Conservation (phyloP, 192 early-diverging fungal genomes). For the Dissophora globulifera region DNA sequence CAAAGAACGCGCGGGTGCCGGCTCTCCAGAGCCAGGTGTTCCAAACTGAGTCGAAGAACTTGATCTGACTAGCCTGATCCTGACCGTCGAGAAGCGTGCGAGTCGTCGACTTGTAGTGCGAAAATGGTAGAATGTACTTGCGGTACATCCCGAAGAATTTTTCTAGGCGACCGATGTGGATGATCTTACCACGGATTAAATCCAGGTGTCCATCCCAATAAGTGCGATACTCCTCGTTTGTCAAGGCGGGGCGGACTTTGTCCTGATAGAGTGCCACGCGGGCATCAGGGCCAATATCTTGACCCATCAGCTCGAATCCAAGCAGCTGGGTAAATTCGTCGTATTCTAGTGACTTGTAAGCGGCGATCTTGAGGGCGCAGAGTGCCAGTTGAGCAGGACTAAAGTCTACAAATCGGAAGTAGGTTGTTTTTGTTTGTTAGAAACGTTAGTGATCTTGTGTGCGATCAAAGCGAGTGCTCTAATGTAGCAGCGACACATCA, state of each 20-base stretch:
- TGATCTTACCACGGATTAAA: slow-evolving; percentile 43
- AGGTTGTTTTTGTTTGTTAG: background rate
- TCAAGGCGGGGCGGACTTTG: slow-evolving; percentile 34
- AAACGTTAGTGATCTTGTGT: background rate
- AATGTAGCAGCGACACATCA: too few relatives aligned
- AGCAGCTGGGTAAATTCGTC: slow-evolving; percentile 47
- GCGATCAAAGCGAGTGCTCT: background rate
- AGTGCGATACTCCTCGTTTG: slow-evolving; percentile 25
- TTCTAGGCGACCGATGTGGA: slow-evolving; percentile 48
- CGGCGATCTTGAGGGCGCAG: slow-evolving; percentile 46
- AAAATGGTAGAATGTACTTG: slow-evolving; percentile 33
- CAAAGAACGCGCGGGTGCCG: slow-evolving; percentile 38
- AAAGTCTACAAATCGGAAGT: too few relatives aligned
- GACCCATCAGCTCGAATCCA: slow-evolving; percentile 36
- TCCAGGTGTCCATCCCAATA: slow-evolving; percentile 53
- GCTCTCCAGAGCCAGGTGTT: slow-evolving; percentile 49
- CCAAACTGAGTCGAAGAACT: slow-evolving; percentile 42
- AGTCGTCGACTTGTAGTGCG: slow-evolving; percentile 31
- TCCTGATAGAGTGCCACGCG: slow-evolving; percentile 42
- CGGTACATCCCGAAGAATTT: slow-evolving; percentile 47
- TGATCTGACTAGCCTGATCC: slow-evolving; percentile 27
- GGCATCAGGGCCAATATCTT: slow-evolving; percentile 32
- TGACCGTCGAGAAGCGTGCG: slow-evolving; percentile 23
- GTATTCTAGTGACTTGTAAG: slow-evolving; percentile 42
- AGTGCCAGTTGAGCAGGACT: slow-evolving; percentile 47